These are phyloP conservation scores for Mrakia hoshinonis DNA, from an alignment of 768 basidiomycete genomes.

Conservation along the genomic window DNA sequence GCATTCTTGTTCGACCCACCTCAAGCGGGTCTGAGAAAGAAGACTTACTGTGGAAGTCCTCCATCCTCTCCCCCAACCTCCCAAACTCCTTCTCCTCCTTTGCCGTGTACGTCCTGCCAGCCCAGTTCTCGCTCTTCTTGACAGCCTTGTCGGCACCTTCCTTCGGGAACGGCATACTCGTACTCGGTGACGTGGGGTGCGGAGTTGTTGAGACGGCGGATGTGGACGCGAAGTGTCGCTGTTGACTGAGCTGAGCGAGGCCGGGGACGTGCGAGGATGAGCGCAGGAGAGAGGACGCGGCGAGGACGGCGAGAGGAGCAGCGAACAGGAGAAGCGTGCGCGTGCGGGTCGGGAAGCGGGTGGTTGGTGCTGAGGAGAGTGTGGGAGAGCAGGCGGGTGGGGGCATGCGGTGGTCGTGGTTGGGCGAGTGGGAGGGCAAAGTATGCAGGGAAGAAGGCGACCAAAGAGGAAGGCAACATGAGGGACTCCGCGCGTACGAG, in stretches of 20 bases:
- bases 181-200: not conserved
- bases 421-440: not conserved
- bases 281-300: not conserved
- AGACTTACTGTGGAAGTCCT: constrained; percentile 13
- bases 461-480: not conserved
- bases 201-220: not conserved
- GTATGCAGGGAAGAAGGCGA: not conserved
- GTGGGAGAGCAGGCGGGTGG: no score
- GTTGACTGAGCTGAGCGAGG: not conserved
- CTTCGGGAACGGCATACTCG: constrained; percentile 4
- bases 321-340: not conserved
- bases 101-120: constrained; percentile 5
- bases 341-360: no score
- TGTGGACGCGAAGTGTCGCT: not conserved
- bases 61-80: constrained; percentile 12
- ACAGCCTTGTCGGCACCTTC: not conserved
- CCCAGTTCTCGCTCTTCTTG: not conserved
- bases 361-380: no score
- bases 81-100: constrained; percentile 27
- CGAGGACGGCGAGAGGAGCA: not conserved
- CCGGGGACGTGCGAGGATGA: not conserved
- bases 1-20: no score
- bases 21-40: not conserved
- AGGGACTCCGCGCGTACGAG: not conserved
- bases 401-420: no score